Evolutionary conservation across 495 filamentous ascomycete genomes (phyloP).

Genomic region (Penicillium tannophilum): DNA sequence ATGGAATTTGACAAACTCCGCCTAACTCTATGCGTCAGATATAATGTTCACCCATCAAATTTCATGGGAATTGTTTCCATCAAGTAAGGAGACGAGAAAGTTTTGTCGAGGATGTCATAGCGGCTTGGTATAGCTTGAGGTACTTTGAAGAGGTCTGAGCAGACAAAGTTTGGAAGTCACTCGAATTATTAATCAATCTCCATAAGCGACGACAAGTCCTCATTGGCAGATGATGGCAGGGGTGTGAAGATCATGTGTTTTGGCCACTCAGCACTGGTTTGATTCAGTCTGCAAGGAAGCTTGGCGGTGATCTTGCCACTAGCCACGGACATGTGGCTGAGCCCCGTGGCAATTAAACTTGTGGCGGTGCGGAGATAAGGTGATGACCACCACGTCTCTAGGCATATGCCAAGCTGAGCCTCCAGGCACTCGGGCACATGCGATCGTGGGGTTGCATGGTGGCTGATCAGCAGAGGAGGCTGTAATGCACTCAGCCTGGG

Average conservation of each 20-base stretch:
- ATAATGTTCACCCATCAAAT: neutral
- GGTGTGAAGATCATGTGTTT: neutral
- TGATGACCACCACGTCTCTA: neutral
- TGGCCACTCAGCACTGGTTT: neutral
- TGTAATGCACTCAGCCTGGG: neutral
- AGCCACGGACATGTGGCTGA: neutral
- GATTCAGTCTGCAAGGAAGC: neutral
- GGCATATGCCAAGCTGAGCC: neutral
- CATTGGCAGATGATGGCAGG: neutral
- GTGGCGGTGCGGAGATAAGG: conserved; percentile 3
- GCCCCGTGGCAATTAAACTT: conserved; percentile 1
- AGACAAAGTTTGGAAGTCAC: neutral
- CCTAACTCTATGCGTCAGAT: conserved; percentile 9
- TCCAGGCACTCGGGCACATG: neutral
- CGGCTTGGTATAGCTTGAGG: neutral
- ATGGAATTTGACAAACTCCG: neutral
- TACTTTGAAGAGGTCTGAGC: neutral
- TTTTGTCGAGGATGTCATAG: neutral
- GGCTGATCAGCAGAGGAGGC: neutral
- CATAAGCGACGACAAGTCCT: neutral
- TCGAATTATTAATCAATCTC: neutral
- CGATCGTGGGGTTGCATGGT: neutral
- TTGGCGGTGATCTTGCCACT: neutral
- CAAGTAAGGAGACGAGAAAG: conserved; percentile 1
- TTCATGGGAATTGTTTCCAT: neutral